phyloP scores from a whole-genome alignment of 305 asterid genomes.

The Fraxinus baroniana region DNA sequence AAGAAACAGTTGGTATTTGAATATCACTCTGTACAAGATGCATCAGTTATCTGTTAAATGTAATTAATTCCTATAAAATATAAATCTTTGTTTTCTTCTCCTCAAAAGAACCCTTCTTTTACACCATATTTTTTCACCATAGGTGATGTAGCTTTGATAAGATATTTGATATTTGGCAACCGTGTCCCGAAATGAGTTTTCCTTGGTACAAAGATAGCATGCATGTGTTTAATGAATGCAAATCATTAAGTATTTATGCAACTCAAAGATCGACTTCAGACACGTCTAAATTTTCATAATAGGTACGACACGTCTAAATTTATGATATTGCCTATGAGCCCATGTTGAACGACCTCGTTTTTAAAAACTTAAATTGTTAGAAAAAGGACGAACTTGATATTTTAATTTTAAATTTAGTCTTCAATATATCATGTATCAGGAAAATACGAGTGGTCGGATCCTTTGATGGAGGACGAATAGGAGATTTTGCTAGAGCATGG shows the following conservation, averaged over 20 bases:
- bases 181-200: background rate
- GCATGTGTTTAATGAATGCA: background rate
- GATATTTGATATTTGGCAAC: background rate
- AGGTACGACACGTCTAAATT: no score
- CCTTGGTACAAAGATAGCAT: background rate
- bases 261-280: background rate
- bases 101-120: background rate
- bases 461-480: no score
- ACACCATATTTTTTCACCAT: background rate
- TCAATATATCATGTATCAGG: no score
- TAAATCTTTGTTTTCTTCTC: background rate
- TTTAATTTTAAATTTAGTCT: no score
- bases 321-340: no score
- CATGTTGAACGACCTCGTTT: no score
- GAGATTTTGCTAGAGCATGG: no score
- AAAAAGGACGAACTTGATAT: no score
- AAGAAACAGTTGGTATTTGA: constrained; percentile 47
- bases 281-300: no score
- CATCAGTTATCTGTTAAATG: background rate
- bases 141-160: background rate
- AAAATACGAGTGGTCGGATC: no score
- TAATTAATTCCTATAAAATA: background rate
- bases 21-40: background rate
- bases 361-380: no score
- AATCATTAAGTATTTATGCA: background rate